Conservation (phyloP, 768 basidiomycete genomes). For the Tricholoma matsutake region DNA sequence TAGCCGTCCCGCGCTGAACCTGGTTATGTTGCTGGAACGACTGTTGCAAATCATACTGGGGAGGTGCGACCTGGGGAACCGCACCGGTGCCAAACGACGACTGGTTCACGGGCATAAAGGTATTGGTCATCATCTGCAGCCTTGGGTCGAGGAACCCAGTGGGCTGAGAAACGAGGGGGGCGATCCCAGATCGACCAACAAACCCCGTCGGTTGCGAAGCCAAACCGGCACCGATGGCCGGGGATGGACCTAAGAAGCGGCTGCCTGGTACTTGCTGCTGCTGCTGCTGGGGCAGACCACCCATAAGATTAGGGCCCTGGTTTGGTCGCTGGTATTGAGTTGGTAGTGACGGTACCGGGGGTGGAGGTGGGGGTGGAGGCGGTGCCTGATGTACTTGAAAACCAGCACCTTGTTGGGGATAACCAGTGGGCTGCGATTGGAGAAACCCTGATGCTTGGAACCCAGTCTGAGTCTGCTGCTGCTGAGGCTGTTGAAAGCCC, state of each 20-base stretch:
- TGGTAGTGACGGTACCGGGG: constrained; percentile 66
- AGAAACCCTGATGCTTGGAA: constrained; percentile 43
- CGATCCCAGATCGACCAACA: constrained; percentile 33
- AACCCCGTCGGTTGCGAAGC: constrained; percentile 60
- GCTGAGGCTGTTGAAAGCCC: constrained; percentile 59
- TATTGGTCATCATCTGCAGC: constrained; percentile 83
- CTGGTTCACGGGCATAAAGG: constrained; percentile 82
- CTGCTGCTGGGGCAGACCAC: constrained; percentile 14
- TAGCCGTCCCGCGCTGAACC: constrained; percentile 58
- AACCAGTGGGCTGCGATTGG: constrained; percentile 55
- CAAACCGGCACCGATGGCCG: constrained; percentile 43
- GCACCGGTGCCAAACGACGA: constrained; percentile 58
- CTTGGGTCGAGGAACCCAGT: constrained; percentile 85
- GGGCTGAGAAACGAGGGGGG: constrained; percentile 62
- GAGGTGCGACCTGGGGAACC: constrained; percentile 63
- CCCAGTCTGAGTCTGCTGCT: too few relatives aligned
- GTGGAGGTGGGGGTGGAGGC: constrained; percentile 40
- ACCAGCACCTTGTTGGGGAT: constrained; percentile 31
- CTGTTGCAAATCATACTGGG: constrained; percentile 71
- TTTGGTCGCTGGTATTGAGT: constrained; percentile 56
- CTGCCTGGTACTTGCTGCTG: constrained; percentile 40
- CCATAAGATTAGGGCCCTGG: constrained; percentile 38
- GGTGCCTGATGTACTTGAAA: constrained; percentile 44
- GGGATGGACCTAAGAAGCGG: constrained; percentile 57
- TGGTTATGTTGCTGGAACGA: constrained; percentile 88